Conservation (phyloP, 768 basidiomycete species). For the Agaricus blazei region DNA sequence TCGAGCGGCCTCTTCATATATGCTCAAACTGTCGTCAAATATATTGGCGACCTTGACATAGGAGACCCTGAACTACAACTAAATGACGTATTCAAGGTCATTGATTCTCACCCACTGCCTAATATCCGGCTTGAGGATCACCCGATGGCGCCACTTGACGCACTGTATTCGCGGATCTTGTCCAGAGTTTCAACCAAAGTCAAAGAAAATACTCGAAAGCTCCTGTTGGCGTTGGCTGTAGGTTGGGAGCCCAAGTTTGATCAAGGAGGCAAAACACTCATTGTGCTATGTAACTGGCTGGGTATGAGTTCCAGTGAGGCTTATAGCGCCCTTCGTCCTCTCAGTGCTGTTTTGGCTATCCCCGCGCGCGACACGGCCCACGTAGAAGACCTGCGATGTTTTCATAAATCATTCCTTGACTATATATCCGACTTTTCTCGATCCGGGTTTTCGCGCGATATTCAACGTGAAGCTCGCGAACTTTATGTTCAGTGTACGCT, state of each 20-base stretch:
- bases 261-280: no score
- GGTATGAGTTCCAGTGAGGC: not conserved
- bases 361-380: not conserved
- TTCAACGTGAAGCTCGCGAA: no score
- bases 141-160: conserved; percentile 7
- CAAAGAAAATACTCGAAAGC: not conserved
- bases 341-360: not conserved
- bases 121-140: not conserved
- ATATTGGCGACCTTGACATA: not conserved
- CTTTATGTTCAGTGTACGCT: no score
- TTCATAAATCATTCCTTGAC: no score
- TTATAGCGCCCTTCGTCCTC: not conserved
- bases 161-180: not conserved
- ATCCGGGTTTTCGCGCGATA: no score
- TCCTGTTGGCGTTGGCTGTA: not conserved
- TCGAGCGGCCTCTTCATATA: not conserved
- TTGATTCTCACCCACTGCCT: not conserved
- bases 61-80: not conserved
- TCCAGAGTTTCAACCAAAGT: no score
- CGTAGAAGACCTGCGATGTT: not conserved
- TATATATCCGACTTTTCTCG: no score
- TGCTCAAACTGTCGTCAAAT: not conserved
- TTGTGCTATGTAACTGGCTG: not conserved
- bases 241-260: not conserved
- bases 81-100: not conserved